phyloP scores from a whole-genome alignment of 1,284 basidiomycete species.

The Exobasidium cylindrosporum region DNA sequence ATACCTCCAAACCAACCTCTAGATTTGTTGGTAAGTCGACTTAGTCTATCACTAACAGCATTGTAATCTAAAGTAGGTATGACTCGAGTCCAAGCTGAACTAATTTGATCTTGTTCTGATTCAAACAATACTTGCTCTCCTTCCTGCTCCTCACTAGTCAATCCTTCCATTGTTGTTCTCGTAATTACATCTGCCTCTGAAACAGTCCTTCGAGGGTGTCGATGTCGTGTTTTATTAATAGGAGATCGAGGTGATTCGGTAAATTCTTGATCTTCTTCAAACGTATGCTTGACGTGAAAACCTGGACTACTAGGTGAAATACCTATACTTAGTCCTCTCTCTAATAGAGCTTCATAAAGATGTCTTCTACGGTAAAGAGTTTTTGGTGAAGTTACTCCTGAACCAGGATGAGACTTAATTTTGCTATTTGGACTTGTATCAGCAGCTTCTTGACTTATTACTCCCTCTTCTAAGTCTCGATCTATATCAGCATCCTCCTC shows the following conservation, averaged over 20 bases:
- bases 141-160: neutral
- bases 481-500: neutral
- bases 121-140: neutral
- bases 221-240: neutral
- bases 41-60: neutral
- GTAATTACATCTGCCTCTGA: neutral
- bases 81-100: constrained; percentile 1
- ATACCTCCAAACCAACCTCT: constrained; percentile 3
- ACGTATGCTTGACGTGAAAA: constrained; percentile 34
- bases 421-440: neutral
- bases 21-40: neutral
- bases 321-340: constrained; percentile 49
- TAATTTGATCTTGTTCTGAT: neutral
- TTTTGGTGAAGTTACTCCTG: neutral
- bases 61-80: neutral
- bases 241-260: neutral
- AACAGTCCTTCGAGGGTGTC: neutral
- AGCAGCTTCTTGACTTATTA: neutral
- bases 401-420: neutral
- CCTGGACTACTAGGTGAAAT: constrained; percentile 50
- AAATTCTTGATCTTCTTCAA: neutral
- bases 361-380: neutral
- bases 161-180: neutral
- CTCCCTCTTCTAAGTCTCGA: neutral
- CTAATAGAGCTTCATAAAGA: constrained; percentile 37